Base-by-base conservation (phyloP, 306 rosid species). In the Malus sylvestris region DNA sequence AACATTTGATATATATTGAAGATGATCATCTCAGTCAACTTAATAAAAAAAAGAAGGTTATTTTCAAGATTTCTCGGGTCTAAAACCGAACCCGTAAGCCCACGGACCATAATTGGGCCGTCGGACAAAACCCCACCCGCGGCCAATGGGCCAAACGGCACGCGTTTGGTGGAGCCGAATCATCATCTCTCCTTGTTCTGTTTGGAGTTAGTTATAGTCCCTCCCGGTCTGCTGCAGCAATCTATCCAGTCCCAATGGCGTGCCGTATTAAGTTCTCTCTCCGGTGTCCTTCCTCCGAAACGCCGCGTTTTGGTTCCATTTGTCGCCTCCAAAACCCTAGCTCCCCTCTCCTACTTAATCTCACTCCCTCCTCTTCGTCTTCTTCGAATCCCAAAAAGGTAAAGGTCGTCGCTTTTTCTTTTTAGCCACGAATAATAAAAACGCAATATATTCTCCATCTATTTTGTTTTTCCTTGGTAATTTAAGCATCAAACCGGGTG, bases 201-300 rank as follows among this genome's bases (percentile, higher is more conserved):
- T 5, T 16, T 6, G 4, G 67, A 61, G 67, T 27, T 61, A 4
- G 35, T n/a, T 22, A 16, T 13, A 29, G 63, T 78, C 40, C 45
- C 62, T 35, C 33, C 15, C 20, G n/a, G 68, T 14, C 11, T 27
- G 44, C 15, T 22, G 64, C 4, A 32, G 23, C 45, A 32, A 13
- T 8, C 4, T 42, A 46, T 53, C 67, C 29, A 25, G 33, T 44
- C 83, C 55, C 18, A 51, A 85, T 85, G 88, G 88, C 84, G 71
- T 85, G 70, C 84, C 69, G 77, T 60, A 59, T 78, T 35, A 68
- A 82, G 57, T 81, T 55, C 33, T 45, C 71, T 64, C 71, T 75
- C 67, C 83, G 83, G 49, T 82, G 67, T 51, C 80, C 91, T 49
- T 80, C 88, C 51, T 67, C 78, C 76, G 82, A 45, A n/a, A 65